Evolutionary conservation across 345 rosid genomes (phyloP), one percentile per base, ranked within the genome.

Genomic region (Schrenkiella parvula): DNA sequence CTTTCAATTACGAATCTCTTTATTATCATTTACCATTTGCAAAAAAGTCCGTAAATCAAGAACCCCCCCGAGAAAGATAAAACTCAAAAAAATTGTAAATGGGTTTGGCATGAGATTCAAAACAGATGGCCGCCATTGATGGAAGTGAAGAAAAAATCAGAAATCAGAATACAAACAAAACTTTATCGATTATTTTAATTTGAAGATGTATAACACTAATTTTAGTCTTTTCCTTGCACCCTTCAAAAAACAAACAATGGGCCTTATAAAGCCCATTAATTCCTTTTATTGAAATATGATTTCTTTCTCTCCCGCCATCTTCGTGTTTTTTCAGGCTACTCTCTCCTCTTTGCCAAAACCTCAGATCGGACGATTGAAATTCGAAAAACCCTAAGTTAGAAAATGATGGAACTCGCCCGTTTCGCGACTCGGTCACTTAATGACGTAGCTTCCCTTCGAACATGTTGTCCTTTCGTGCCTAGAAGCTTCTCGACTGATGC

Each of bases 51-150:
- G 13, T 52, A 25, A 25, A 9, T 19, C 5, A 18, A 22, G 39
- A 62, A 62, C 53, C 28, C 8, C 3, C 10, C 8, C 38, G 0
- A 34, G 38, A 34, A 9, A 34, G 38, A 34, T 0, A 34, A 8
- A 7, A 34, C 12, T 34, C 38, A 0, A 8, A 34, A 34, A 9
- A 34, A 37, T 37, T 14, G 55, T 25, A 1, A 6, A 74, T 53
- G 57, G 85, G 84, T 62, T 85, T 79, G 18, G 75, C 43, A 4
- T 84, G 82, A 55, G 84, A 62, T 6, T 66, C 76, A 25, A 53
- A 72, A 66, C 80, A 68, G 29, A 82, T 31, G 8, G 84, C 38
- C 51, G 52, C 79, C 86, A 81, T 84, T 41, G 22, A 13, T n/a
- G 53, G 9, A 15, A 38, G 0, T 13, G 13, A 28, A 58, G 35